Conservation (phyloP, 164 flowering plant genomes). For the Aristolochia californica region DNA sequence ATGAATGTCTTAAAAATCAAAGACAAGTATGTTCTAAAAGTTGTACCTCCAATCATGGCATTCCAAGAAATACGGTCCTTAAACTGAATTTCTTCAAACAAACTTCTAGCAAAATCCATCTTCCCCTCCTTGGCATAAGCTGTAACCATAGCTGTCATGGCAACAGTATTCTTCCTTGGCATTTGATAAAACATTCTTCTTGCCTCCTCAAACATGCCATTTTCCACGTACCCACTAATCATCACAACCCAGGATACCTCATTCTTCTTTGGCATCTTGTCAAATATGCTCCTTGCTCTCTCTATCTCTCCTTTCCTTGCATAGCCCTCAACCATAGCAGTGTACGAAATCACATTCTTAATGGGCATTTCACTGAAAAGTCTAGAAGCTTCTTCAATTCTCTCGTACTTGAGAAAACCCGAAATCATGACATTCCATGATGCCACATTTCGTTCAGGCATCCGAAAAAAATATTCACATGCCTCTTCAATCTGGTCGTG, state of each 20-base stretch:
- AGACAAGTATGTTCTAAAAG: too few species aligned
- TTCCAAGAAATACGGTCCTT: conserved; percentile 38
- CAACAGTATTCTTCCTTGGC: conserved; percentile 33
- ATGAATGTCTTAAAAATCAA: too few species aligned
- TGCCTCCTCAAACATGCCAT: conserved; percentile 30
- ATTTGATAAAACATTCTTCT: conserved; percentile 23
- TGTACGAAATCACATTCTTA: conserved; percentile 39
- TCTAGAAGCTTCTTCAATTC: conserved; percentile 24
- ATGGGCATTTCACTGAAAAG: conserved; percentile 40
- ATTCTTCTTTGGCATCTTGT: conserved; percentile 27
- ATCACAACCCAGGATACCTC: conserved; percentile 46
- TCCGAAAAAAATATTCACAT: conserved; percentile 19
- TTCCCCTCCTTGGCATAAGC: conserved; percentile 40
- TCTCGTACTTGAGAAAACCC: conserved; percentile 25
- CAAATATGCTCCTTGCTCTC: conserved; percentile 31
- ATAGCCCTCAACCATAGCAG: conserved; percentile 44
- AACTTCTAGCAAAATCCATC: conserved; percentile 25
- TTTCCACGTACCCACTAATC: conserved; percentile 43
- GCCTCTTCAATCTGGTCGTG: conserved; percentile 31
- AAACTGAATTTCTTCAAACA: conserved; percentile 27
- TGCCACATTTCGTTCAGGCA: conserved; percentile 35
- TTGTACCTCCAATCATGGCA: conserved; percentile 40
- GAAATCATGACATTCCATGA: conserved; percentile 40
- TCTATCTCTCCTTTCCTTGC: conserved; percentile 26
- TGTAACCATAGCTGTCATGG: conserved; percentile 36